Conservation (phyloP, 164 flowering plant species). For the Macadamia integrifolia region DNA sequence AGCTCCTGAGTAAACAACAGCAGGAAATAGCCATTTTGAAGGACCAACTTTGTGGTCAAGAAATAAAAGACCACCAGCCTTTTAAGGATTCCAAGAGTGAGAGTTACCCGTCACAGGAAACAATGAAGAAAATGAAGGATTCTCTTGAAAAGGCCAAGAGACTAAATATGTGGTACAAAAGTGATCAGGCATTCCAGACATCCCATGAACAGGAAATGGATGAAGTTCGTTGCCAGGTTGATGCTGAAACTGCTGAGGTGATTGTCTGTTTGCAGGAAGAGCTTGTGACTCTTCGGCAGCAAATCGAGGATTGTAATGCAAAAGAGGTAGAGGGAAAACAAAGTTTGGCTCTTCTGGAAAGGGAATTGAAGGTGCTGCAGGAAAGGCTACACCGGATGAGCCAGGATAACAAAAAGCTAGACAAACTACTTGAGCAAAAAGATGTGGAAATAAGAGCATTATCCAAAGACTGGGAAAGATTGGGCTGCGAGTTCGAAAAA, state of each 20-base stretch:
- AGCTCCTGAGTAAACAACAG: constrained; percentile 48
- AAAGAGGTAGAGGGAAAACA: constrained; percentile 50
- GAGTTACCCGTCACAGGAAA: constrained; percentile 43
- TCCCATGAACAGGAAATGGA: constrained; percentile 79
- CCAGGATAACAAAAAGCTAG: constrained; percentile 41
- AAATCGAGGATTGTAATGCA: constrained; percentile 42
- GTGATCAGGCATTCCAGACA: constrained; percentile 49
- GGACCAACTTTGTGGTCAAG: constrained; percentile 29
- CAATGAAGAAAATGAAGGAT: constrained; percentile 64
- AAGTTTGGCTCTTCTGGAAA: constrained; percentile 30
- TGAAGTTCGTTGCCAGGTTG: constrained; percentile 75
- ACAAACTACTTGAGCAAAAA: constrained; percentile 40
- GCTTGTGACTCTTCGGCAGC: constrained; percentile 63
- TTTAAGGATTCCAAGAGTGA: constrained; percentile 23
- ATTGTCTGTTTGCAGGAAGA: constrained; percentile 94
- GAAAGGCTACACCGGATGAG: constrained; percentile 26
- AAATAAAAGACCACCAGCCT: constrained; percentile 25
- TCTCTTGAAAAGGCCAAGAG: constrained; percentile 87
- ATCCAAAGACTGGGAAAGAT: constrained; percentile 58
- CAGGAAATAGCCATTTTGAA: constrained; percentile 47
- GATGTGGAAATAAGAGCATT: constrained; percentile 36
- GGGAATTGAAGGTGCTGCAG: constrained; percentile 37
- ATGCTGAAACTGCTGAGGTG: constrained; percentile 95
- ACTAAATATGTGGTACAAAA: constrained; percentile 58
- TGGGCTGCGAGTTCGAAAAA: constrained; percentile 54